phyloP scores from a whole-genome alignment of 176 grass and related monocot species.

The Dactylis glomerata region DNA sequence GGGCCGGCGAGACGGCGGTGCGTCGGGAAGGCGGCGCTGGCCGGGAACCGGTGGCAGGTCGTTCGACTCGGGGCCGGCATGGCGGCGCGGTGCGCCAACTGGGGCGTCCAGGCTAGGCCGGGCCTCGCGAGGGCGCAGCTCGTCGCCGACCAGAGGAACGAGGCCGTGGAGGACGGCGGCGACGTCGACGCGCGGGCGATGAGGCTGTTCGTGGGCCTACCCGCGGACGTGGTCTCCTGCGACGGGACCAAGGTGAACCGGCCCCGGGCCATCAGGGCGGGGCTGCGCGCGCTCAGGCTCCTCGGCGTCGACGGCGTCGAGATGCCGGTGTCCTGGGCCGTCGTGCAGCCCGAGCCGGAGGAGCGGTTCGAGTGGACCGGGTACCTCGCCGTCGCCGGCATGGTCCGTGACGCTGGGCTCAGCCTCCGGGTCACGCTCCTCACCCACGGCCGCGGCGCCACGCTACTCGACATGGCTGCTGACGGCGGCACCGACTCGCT shows the following conservation, averaged over 20 bases:
- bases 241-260: constrained; percentile 41
- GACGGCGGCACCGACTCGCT: not conserved
- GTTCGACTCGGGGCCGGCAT: not conserved
- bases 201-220: constrained; percentile 70
- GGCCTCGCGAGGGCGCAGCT: constrained; percentile 5
- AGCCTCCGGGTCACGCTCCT: constrained; percentile 59
- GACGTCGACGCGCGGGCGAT: not conserved
- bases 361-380: constrained; percentile 49
- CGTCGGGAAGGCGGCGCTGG: not conserved
- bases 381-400: constrained; percentile 56
- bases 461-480: constrained; percentile 21
- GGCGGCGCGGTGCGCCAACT: not conserved
- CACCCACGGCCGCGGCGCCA: constrained; percentile 15
- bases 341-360: constrained; percentile 44
- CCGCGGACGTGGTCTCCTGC: constrained; percentile 33
- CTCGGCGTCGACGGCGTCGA: constrained; percentile 73
- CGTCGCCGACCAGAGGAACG: not conserved
- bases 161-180: not conserved
- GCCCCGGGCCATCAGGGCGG: constrained; percentile 46
- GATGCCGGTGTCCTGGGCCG: constrained; percentile 71
- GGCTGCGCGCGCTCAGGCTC: constrained; percentile 64
- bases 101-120: not conserved
- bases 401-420: constrained; percentile 64
- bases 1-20: not conserved
- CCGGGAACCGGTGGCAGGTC: not conserved